These are phyloP conservation scores for Claviceps fusiformis DNA, from an alignment of 2,329 filamentous ascomycete species.

Conservation along the genomic window DNA sequence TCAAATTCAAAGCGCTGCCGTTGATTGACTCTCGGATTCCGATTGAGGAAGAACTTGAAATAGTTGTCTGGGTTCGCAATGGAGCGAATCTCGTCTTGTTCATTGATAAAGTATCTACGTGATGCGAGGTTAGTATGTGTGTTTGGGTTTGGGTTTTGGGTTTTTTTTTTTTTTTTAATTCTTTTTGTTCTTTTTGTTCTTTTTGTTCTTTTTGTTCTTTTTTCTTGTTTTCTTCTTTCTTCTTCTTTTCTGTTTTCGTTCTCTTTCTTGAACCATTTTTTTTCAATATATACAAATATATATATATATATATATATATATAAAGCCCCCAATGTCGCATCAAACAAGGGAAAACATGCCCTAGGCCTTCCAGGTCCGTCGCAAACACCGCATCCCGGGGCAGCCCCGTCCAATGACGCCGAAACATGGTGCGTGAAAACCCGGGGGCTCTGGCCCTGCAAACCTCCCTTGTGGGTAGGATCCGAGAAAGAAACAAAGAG, in stretches of 20 bases:
- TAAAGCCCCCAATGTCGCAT: too few species aligned
- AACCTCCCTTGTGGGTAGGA: too few species aligned
- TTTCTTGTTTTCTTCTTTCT: too few species aligned
- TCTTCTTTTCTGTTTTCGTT: too few species aligned
- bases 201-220: too few species aligned
- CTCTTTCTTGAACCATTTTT: too few species aligned
- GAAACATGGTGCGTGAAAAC: conserved; percentile 45
- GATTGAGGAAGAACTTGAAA: conserved; percentile 62
- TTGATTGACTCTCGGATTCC: conserved; percentile 64
- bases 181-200: too few species aligned
- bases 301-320: too few species aligned
- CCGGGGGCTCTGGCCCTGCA: too few species aligned
- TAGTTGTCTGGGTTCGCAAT: conserved; percentile 53
- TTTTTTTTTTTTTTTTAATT: too few species aligned
- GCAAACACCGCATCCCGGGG: conserved; percentile 58
- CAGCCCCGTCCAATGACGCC: conserved; percentile 52
- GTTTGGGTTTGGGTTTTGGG: too few species aligned
- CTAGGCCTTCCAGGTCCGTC: conserved; percentile 53
- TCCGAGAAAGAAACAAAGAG: neutral
- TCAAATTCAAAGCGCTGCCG: conserved; percentile 64
- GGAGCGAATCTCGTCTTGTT: conserved; percentile 59
- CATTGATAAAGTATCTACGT: conserved; percentile 63
- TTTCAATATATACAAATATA: too few species aligned
- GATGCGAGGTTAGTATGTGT: neutral
- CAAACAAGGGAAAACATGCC: conserved; percentile 31